Conservation (phyloP, 306 rosid species). For the Quercus agrifolia region DNA sequence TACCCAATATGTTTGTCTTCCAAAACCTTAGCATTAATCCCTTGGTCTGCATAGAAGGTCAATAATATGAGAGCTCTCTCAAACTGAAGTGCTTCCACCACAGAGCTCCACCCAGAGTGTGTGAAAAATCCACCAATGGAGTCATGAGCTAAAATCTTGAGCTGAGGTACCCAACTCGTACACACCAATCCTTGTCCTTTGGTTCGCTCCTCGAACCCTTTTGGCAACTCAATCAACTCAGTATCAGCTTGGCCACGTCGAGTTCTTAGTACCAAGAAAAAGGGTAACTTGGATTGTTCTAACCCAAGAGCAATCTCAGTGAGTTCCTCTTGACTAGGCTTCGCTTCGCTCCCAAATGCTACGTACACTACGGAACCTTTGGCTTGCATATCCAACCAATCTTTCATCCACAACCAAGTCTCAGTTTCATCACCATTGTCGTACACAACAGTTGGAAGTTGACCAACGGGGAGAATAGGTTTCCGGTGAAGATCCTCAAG, state of each 20-base stretch:
- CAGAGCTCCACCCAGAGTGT: conserved; percentile 49
- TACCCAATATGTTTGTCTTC: conserved; percentile 41
- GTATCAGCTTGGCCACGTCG: background rate
- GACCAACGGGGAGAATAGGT: no score
- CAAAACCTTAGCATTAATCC: conserved; percentile 28
- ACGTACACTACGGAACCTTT: background rate
- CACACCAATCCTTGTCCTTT: conserved; percentile 36
- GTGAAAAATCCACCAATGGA: conserved; percentile 41
- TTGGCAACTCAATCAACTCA: conserved; percentile 21
- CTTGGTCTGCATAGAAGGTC: conserved; percentile 26
- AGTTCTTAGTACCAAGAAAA: conserved; percentile 37
- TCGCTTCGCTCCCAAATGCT: no score
- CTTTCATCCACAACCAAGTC: no score
- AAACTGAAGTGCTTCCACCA: background rate
- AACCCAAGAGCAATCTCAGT: no score
- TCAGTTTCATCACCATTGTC: no score
- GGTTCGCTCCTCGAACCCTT: conserved; percentile 21
- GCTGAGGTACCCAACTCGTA: conserved; percentile 36
- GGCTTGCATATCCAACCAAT: conserved; percentile 37
- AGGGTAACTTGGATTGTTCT: conserved; percentile 21
- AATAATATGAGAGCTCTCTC: conserved; percentile 26
- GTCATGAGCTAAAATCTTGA: conserved; percentile 36
- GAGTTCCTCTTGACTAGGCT: no score
- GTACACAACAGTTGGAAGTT: no score
- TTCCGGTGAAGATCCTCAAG: background rate